Base-by-base conservation (phyloP, 2,329 filamentous ascomycete genomes). In the Pseudogymnoascus pannorum region DNA sequence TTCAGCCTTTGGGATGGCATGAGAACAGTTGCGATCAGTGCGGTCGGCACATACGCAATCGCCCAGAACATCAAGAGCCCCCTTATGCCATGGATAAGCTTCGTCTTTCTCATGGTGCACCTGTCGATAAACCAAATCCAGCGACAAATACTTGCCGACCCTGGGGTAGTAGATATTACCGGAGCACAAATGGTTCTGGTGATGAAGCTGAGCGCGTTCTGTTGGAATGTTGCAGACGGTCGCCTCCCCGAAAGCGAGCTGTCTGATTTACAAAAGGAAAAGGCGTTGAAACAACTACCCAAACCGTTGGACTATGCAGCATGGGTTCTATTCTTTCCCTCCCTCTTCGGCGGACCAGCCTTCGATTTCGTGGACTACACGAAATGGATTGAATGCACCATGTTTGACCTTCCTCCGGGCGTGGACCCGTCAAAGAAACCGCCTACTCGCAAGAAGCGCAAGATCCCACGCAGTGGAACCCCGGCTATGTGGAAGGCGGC, bases 41-140 rank as follows among this genome's bases (percentile, higher is more conserved):
- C 93, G 0, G 83, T 81, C 16, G 92, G 86, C 58, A 85, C 90
- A 58, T 99, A 97, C 72, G 79, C 82, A 65, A 94, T 99, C 68
- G 89, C 93, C 59, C 85, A 88, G 67, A 92, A 87, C 72, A 78
- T 97, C 48, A 83, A 91, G 66, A 92, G 91, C 18, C 91, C 91
- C 0, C 90, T 93, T 72, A 99, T 99, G 94, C 94, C 94, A 77
- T 99, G 94, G 94, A 81, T 97, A 58, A 92, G 87, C 63, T 99
- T 99, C 74, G 79, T 91, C 58, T 97, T 96, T 71, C 78, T 96
- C 62, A 97, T 99, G 93, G 87, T 87, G 61, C 93, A 99, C 76
- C 90, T 97, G 88, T 93, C 92, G 51, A 74, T 93, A 69, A 96
- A 86, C 73, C 94, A 99, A 74, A 87, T 99, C 64, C 78, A 84